Conservation (phyloP, 164 flowering plant species). For the Akebia trifoliata region DNA sequence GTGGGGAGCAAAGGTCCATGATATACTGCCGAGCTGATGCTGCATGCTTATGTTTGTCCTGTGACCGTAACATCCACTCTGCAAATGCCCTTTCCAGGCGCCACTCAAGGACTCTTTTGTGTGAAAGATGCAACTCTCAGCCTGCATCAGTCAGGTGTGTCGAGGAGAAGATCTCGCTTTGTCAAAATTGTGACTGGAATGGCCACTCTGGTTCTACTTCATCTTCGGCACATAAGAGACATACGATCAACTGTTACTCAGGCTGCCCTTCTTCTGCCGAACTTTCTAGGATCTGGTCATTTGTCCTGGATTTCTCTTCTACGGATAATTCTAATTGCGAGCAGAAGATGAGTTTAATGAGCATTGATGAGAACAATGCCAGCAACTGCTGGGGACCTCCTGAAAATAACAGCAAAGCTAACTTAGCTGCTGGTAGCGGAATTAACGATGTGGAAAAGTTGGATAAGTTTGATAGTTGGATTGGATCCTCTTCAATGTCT, state of each 20-base stretch:
- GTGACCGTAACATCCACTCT: conserved; percentile 86
- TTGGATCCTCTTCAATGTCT: conserved; percentile 41
- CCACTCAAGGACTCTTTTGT: conserved; percentile 75
- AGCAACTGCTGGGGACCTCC: conserved; percentile 24
- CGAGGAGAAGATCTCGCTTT: conserved; percentile 72
- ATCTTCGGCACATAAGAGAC: conserved; percentile 35
- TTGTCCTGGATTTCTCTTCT: conserved; percentile 44
- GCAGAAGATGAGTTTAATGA: conserved; percentile 63
- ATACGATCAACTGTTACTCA: conserved; percentile 66
- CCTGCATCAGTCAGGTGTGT: conserved; percentile 73
- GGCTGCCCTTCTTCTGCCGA: conserved; percentile 88
- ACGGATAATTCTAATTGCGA: conserved; percentile 49
- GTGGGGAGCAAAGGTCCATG: conserved; percentile 78
- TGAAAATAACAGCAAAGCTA: conserved; percentile 25
- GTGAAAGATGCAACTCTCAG: conserved; percentile 79
- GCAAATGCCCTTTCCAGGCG: conserved; percentile 89
- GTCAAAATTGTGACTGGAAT: conserved; percentile 79
- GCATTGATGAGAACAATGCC: conserved; percentile 42
- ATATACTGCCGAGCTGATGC: conserved; percentile 89
- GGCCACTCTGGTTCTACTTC: conserved; percentile 43
- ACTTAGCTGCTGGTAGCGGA: conserved; percentile 18
- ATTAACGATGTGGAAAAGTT: conserved; percentile 17
- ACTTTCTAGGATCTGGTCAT: conserved; percentile 75
- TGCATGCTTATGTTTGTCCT: conserved; percentile 87
- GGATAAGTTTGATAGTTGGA: conserved; percentile 37